Percentiles rank a stretch among this genome's conserved stretches.
These are phyloP conservation scores for Salvia sclarea DNA, from an alignment of 305 asterid genomes.

Conservation along the genomic window DNA sequence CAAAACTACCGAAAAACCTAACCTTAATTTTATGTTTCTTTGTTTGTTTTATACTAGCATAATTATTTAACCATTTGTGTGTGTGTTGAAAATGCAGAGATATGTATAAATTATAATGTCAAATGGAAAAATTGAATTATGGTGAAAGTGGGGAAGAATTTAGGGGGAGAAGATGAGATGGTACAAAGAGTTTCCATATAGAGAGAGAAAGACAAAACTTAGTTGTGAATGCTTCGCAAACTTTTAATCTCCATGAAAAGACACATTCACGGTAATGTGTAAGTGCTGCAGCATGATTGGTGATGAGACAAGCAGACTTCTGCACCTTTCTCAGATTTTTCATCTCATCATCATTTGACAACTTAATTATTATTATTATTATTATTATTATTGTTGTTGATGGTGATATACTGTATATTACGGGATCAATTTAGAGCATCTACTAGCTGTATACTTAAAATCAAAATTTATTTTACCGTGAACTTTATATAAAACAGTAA, in stretches of 20 bases:
- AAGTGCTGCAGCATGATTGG: conserved; percentile 34
- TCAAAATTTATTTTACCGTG: too few species aligned
- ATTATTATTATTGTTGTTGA: too few species aligned
- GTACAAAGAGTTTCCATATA: conserved; percentile 20
- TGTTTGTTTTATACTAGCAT: not conserved
- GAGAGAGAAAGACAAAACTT: conserved; percentile 29
- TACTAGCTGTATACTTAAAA: too few species aligned
- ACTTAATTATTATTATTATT: not conserved
- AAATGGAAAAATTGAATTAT: too few species aligned
- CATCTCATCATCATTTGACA: conserved; percentile 10
- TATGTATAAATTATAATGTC: too few species aligned
- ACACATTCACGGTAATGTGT: conserved; percentile 32
- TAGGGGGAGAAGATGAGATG: conserved; percentile 13
- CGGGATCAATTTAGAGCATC: too few species aligned
- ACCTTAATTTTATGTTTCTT: not conserved
- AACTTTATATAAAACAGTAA: too few species aligned
- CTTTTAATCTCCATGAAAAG: conserved; percentile 30
- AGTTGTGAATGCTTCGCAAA: conserved; percentile 29
- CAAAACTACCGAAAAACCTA: conserved; percentile 32
- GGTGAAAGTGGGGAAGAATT: not conserved
- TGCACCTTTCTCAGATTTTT: conserved; percentile 3
- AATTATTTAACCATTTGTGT: not conserved
- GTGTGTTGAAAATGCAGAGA: not conserved
- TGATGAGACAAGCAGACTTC: conserved; percentile 34
- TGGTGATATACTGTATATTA: too few species aligned